Base-by-base conservation (phyloP, 2,329 filamentous ascomycete species). In the Magnaporthiopsis rhizophila region DNA sequence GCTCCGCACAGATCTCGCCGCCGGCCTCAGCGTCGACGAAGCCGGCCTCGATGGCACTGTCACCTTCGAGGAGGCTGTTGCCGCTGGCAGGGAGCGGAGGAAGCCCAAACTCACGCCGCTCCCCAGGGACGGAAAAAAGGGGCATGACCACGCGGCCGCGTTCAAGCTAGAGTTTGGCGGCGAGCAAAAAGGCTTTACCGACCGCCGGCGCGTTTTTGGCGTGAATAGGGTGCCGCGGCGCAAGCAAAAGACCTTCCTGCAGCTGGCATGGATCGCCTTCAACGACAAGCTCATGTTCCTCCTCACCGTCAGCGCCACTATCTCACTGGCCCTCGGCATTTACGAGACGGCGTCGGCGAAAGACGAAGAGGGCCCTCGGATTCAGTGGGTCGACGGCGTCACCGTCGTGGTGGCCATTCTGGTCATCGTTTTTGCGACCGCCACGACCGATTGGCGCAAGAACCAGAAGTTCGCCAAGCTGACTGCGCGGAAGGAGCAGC, bases 391-490 rank as follows among this genome's bases (percentile, higher is more conserved):
- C 26, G 64, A 64, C 56, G 56, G 59, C 32, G 64, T 60, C 15
- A 64, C 64, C n/a, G 58, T 64, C 53, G 56, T 62, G 56, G 64
- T 59, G 11, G 64, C 64, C 28, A 62, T 64, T 18, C 50, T 61
- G 11, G 53, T 64, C 32, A 65, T 87, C 38, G 85, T 85, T 1
- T 69, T 84, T 3, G 85, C 86, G 30, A 85, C 83, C 26, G 83
- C 84, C 36, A 73, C 80, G 38, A 87, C 86, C 69, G 85, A 88
- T 71, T 88, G 82, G 80, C 82, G 87, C 68, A 86, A 86, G 71
- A 84, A 87, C 71, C 77, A 80, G 58, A 83, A 86, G 65, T 88
- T 88, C 68, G 79, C 81, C 57, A 82, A 79, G 65, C 75, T 88
- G 6, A 86, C 86, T 69, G 75, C 68, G 32, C 76, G 65, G 77